These are phyloP conservation scores for Fibroporia radiculosa DNA, from an alignment of 768 basidiomycete genomes.

Conservation along the genomic window DNA sequence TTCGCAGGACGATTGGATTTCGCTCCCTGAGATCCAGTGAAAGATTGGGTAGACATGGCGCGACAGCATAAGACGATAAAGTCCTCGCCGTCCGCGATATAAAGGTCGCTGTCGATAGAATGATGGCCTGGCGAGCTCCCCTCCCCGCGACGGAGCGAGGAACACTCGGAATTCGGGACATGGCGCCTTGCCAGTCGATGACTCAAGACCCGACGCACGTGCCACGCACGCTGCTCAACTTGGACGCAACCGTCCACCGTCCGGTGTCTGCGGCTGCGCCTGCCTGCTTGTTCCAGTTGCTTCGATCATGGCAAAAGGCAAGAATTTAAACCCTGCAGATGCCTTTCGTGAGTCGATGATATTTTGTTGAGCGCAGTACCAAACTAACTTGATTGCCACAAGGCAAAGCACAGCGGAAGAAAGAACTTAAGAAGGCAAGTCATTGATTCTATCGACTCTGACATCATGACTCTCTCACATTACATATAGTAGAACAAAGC, in stretches of 20 bases:
- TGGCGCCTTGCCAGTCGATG: slow-evolving; percentile 12
- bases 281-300: neutral
- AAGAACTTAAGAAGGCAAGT: slow-evolving; percentile 89
- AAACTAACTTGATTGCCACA: neutral
- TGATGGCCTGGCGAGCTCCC: slow-evolving; percentile 43
- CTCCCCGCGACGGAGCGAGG: slow-evolving; percentile 19
- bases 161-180: slow-evolving; percentile 6
- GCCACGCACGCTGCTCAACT: slow-evolving; percentile 13
- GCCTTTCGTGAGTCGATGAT: slow-evolving; percentile 59
- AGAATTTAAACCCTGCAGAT: slow-evolving; percentile 89
- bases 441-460: slow-evolving; percentile 7
- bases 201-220: slow-evolving; percentile 23
- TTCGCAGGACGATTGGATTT: slow-evolving; percentile 56
- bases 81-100: slow-evolving; percentile 15
- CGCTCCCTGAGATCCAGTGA: slow-evolving; percentile 18
- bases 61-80: slow-evolving; percentile 18
- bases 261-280: neutral
- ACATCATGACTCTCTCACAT: slow-evolving; percentile 3
- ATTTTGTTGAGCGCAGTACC: neutral
- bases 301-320: slow-evolving; percentile 69
- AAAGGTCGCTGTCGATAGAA: slow-evolving; percentile 15
- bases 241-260: too few species aligned
- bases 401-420: slow-evolving; percentile 92
- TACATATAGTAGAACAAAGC: slow-evolving; percentile 80
- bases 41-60: slow-evolving; percentile 17